Evolutionary conservation across 2,329 filamentous ascomycete species (phyloP), one percentile per base, ranked within the genome.

Genomic region (Hypoxylon sp.): DNA sequence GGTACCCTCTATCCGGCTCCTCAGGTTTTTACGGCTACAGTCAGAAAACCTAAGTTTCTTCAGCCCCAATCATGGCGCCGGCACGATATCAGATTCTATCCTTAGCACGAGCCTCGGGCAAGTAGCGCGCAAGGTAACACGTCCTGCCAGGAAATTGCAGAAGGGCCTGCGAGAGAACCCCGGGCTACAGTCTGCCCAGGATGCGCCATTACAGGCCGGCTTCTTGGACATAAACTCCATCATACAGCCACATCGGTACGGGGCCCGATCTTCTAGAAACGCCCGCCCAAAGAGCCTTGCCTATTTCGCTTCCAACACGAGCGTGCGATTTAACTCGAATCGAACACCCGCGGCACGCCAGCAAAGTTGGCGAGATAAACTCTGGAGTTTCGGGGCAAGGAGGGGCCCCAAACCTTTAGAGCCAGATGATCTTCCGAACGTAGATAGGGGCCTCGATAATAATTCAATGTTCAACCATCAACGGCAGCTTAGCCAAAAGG

Each of bases 21-120:
- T 95, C 66, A 88, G 88, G 69, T 94, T 92, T 76, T 83, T 95
- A 67, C 88, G 87, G 69, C 86, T 82, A 56, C 91, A 94, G 76
- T 87, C 90, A 68, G 85, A 91, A 70, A 81, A 81, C 56, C 73
- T 85, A 47, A 81, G 79, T 65, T 84, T 86, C 71, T 83, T 85
- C 75, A 79, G 74, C 56, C 74, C 79, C 56, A 81, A 79, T 71
- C 73, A 75, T 59, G 63, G 58, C 30, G 28, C 20, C 7, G 37
- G 56, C 2, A 13, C 50, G n/a, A 55, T 47, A 19, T 17, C 65
- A 37, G 53, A 17, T 7, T 41, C 37, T 58, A 59, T 56, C 28
- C 26, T 22, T 7, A 30, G 55, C 2, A 10, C 52, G 19, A 55
- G 48, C 20, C 17, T 67, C 37, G 53, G 59, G 11, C 65, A 64